Evolutionary conservation across 768 basidiomycete species (phyloP), one percentile per base, ranked within the genome.

Genomic region (Gymnopilus dilepis): DNA sequence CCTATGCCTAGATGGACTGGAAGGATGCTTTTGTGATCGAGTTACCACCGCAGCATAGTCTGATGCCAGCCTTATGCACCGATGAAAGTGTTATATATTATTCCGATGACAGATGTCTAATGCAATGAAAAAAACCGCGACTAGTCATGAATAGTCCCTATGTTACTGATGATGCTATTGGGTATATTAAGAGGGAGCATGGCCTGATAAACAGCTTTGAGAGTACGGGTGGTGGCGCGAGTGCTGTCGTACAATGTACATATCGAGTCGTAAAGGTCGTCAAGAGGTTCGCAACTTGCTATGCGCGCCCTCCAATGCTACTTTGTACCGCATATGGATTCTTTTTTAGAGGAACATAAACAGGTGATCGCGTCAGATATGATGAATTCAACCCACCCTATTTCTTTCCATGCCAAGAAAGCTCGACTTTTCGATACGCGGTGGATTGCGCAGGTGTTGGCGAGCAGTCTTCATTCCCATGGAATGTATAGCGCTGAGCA

Each of bases 1-100:
- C 86, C 94, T 5, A 94, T 97, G 82, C 96, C 96, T 1, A 78
- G 97, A 61, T 95, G 94, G 93, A 82, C 88, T 13, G 92, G 91
- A 33, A 82, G 87, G 71, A 90, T 92, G 88, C 63, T 89, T 52
- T 72, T 93, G 65, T 92, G 22, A 40, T 15, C 22, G n/a, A n/a
- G n/a, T n/a, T n/a, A n/a, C n/a, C n/a, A n/a, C n/a, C n/a, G n/a
- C n/a, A n/a, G n/a, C n/a, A n/a, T n/a, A n/a, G n/a, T n/a, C n/a
- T n/a, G n/a, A n/a, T n/a, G n/a, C n/a, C n/a, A n/a, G n/a, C n/a
- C n/a, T n/a, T n/a, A n/a, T n/a, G n/a, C n/a, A n/a, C n/a, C n/a
- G n/a, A n/a, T n/a, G n/a, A n/a, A n/a, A n/a, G n/a, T n/a, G n/a
- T n/a, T 17, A n/a, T 37, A 7, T 31, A 50, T 7, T 37, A 37